Percentiles rank a stretch among this genome's conserved stretches.
Evolutionary conservation across 371 early-diverging fungal species (phyloP).

Genomic region (Lichtheimia ornata): DNA sequence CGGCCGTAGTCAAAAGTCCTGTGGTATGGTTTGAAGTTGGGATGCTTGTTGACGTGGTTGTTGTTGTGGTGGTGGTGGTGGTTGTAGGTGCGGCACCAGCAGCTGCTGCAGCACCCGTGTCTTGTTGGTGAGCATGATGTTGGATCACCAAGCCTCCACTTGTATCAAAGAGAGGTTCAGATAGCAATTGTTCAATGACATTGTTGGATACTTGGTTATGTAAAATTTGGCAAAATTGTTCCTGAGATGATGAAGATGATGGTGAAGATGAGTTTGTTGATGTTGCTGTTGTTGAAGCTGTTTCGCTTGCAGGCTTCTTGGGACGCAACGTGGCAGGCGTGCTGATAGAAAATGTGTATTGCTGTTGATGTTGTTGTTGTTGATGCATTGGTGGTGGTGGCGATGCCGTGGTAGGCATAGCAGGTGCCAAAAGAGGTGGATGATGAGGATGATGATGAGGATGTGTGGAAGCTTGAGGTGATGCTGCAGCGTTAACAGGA

Average conservation of each 20-base stretch:
- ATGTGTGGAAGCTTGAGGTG: neutral
- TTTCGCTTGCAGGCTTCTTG: neutral
- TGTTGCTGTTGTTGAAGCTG: neutral
- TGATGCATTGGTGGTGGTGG: constrained; percentile 7
- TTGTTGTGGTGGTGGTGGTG: neutral
- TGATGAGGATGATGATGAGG: neutral
- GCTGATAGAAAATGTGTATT: constrained; percentile 43
- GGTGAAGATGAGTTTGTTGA: neutral
- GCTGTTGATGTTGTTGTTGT: neutral
- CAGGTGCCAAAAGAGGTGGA: neutral
- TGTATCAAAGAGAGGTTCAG: constrained; percentile 45
- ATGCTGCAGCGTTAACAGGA: neutral
- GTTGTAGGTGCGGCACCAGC: constrained; percentile 10
- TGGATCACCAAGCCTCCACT: constrained; percentile 29
- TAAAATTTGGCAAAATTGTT: constrained; percentile 26
- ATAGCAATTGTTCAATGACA: constrained; percentile 31
- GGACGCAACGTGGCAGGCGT: constrained; percentile 38
- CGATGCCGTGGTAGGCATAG: neutral
- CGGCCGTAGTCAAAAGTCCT: constrained; percentile 29
- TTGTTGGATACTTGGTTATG: constrained; percentile 29
- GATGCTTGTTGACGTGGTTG: neutral
- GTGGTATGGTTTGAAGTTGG: neutral
- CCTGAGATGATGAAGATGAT: constrained; percentile 1
- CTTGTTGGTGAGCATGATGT: constrained; percentile 10
- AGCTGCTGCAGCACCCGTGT: neutral